Percentiles rank a stretch among this genome's conserved stretches.
Evolutionary conservation across 2,329 filamentous ascomycete genomes (phyloP).

Genomic region (Teratosphaeria destructans): DNA sequence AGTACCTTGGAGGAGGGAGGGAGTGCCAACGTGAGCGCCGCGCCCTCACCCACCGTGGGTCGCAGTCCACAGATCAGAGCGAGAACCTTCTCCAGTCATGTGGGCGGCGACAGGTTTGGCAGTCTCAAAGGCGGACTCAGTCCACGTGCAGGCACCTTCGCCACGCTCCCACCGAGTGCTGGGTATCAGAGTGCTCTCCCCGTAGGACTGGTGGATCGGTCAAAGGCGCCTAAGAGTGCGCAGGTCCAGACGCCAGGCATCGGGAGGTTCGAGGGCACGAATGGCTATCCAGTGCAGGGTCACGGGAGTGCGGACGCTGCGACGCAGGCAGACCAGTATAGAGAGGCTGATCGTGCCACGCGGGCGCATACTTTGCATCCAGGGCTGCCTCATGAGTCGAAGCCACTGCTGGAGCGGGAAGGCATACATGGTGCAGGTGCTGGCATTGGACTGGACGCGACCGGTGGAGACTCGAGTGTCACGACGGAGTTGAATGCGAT

Average conservation of each 20-base stretch:
- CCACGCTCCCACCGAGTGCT: constrained; percentile 2
- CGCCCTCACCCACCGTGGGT: constrained; percentile 2
- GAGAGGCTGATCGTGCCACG: constrained; percentile 39
- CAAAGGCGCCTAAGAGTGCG: constrained; percentile 20
- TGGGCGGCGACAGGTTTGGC: constrained; percentile 22
- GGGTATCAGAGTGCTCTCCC: constrained; percentile 26
- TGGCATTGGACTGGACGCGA: constrained; percentile 52
- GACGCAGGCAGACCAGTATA: constrained; percentile 16
- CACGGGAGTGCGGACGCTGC: not conserved
- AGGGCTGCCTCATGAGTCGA: constrained; percentile 44
- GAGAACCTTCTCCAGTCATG: constrained; percentile 34
- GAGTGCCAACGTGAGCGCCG: constrained; percentile 22
- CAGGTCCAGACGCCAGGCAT: constrained; percentile 22
- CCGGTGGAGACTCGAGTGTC: constrained; percentile 62
- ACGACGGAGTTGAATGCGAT: constrained; percentile 76
- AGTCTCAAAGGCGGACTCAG: not conserved
- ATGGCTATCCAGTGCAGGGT: constrained; percentile 2
- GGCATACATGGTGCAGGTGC: constrained; percentile 49
- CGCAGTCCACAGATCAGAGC: constrained; percentile 32
- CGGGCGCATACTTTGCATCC: constrained; percentile 42
- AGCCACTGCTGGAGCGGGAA: constrained; percentile 43
- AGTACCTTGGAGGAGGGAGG: constrained; percentile 37
- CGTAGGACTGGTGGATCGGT: constrained; percentile 25
- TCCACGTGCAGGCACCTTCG: not conserved
- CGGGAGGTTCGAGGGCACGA: constrained; percentile 18